A percentile compares a stretch with the other conserved stretches of the same genome.
These are phyloP conservation scores for Pestalotiopsis sp. DNA, from an alignment of 2,329 filamentous ascomycete genomes.

Conservation along the genomic window DNA sequence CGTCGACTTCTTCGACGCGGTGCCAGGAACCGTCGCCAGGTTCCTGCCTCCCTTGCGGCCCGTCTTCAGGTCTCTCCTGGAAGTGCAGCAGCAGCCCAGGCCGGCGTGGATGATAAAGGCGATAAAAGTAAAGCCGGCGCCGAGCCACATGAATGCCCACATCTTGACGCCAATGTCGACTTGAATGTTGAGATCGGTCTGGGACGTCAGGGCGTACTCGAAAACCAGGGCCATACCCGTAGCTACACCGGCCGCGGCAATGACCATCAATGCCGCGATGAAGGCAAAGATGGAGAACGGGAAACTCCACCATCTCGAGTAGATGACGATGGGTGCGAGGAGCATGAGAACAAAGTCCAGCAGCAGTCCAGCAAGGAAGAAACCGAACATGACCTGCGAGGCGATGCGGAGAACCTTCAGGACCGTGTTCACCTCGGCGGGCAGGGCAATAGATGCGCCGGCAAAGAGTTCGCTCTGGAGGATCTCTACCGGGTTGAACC, in stretches of 20 bases:
- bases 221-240: constrained; percentile 86
- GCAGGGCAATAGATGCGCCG: constrained; percentile 81
- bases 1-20: constrained; percentile 5
- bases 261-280: constrained; percentile 66
- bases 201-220: constrained; percentile 71
- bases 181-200: constrained; percentile 74
- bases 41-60: constrained; percentile 32
- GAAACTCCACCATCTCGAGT: constrained; percentile 62
- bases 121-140: constrained; percentile 64
- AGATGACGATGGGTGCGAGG: constrained; percentile 57
- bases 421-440: constrained; percentile 71
- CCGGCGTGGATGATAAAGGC: constrained; percentile 75
- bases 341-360: constrained; percentile 75
- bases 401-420: constrained; percentile 73
- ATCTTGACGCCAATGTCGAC: constrained; percentile 72
- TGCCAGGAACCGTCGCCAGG: background rate
- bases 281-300: constrained; percentile 70
- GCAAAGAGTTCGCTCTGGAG: constrained; percentile 77
- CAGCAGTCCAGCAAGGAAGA: constrained; percentile 74
- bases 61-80: constrained; percentile 50
- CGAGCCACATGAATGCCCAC: constrained; percentile 91
- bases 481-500: constrained; percentile 89
- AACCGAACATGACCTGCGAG: constrained; percentile 85
- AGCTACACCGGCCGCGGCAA: constrained; percentile 72
- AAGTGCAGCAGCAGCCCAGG: constrained; percentile 76